Evolutionary conservation across 306 rosid genomes (phyloP), one percentile per base, ranked within the genome.

Genomic region (Rosa persica): DNA sequence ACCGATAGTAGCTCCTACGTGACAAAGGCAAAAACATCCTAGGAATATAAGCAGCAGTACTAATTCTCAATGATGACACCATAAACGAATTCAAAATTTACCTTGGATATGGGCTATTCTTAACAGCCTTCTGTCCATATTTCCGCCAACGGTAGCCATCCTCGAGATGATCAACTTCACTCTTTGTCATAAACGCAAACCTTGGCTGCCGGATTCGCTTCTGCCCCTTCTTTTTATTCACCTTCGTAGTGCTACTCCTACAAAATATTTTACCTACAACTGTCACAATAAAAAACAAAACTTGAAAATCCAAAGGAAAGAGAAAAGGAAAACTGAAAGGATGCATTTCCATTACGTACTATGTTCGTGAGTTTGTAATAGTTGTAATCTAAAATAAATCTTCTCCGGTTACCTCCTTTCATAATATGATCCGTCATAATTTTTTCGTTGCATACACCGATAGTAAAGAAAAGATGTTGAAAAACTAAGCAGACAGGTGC

Each of bases 131-230:
- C 84, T 95, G 98, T 55, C 98, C 98, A 87, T 95, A 95, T 83
- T 95, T 95, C 74, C 98, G 78, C 98, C 98, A 95, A 62, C 98
- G 87, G 82, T 95, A 95, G 74, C 98, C 98, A 82, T 95, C 98
- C 80, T 95, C 98, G 61, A 95, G 98, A 80, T 95, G 88, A 88
- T 95, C 98, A 69, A 92, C 89, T 83, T 95, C 98, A 70, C 98
- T 95, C 84, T 95, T 95, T 0, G 98, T 95, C 97, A 95, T 84
- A 79, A 95, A 95, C 48, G 98, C 98, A 85, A 92, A 87, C 79
- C 98, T 85, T 8, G 90, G 97, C 80, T 89, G 98, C 89, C 93
- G 88, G 55, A 95, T 84, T 84, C 97, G 89, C 88, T 91, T 91
- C 85, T 88, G 91, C 85, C 90, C 98, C 84, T 90, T 92, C 90